Conservation (phyloP, 345 rosid species). For the Raphanus raphanistrum region DNA sequence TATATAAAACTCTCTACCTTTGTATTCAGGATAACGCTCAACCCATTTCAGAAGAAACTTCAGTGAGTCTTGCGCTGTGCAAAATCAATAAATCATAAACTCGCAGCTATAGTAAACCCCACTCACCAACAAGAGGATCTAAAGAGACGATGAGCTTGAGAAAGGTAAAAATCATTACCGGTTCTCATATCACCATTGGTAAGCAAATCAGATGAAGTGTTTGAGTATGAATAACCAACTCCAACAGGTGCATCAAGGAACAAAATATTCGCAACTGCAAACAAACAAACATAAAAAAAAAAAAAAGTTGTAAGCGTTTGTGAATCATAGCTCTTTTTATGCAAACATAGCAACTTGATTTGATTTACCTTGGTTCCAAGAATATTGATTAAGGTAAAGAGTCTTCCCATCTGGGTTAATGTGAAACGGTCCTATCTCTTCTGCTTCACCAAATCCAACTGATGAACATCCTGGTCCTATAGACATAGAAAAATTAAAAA, state of each 20-base stretch:
- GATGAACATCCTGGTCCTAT: constrained; percentile 98
- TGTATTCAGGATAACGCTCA: constrained; percentile 85
- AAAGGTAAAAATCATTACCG: constrained; percentile 51
- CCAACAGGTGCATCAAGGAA: constrained; percentile 95
- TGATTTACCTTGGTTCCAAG: constrained; percentile 89
- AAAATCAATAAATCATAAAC: constrained; percentile 21
- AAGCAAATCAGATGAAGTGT: constrained; percentile 67
- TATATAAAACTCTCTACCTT: constrained; percentile 81
- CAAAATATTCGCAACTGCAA: constrained; percentile 80
- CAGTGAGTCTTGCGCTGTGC: constrained; percentile 75
- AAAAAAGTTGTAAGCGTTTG: constrained; percentile 1
- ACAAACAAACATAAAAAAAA: neutral
- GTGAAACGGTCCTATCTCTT: constrained; percentile 93
- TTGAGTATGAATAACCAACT: constrained; percentile 90
- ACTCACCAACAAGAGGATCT: neutral
- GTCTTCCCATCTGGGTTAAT: constrained; percentile 71
- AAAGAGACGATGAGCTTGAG: constrained; percentile 16
- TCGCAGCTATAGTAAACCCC: neutral
- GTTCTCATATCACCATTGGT: constrained; percentile 57
- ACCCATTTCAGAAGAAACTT: constrained; percentile 78
- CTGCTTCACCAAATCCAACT: constrained; percentile 82
- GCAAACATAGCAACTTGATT: neutral
- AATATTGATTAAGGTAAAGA: constrained; percentile 74
- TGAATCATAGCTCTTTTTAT: constrained; percentile 7
- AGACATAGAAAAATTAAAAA: neutral